Evolutionary conservation across 352 stramenopile genomes (phyloP).

Genomic region (Phytophthora kernoviae): DNA sequence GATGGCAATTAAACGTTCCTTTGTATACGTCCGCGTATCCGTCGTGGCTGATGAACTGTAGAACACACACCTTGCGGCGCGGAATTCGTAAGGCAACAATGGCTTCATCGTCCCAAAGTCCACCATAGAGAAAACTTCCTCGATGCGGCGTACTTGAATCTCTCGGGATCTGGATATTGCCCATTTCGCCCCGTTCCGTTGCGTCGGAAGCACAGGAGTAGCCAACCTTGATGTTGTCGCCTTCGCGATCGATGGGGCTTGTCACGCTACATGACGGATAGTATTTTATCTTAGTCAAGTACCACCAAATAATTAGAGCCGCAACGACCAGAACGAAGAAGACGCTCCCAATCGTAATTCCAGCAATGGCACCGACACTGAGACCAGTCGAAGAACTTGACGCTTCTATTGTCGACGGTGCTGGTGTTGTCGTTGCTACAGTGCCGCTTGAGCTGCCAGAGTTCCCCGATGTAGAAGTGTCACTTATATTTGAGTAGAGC

Average conservation of each 20-base stretch:
- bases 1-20: conserved; percentile 28
- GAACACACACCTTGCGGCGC: conserved; percentile 31
- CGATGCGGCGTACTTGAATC: conserved; percentile 7
- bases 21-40: conserved; percentile 42
- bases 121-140: conserved; percentile 2
- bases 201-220: conserved; percentile 6
- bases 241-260: conserved; percentile 8
- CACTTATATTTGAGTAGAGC: conserved; percentile 14
- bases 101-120: conserved; percentile 29
- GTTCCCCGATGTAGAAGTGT: not conserved
- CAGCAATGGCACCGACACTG: conserved; percentile 5
- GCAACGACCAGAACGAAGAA: conserved; percentile 7
- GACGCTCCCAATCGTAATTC: conserved; percentile 6
- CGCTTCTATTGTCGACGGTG: conserved; percentile 1
- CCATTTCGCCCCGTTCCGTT: conserved; percentile 12
- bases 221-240: conserved; percentile 13
- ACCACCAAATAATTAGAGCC: conserved; percentile 8
- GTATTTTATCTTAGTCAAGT: not conserved
- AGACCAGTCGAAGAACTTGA: conserved; percentile 8
- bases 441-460: not conserved
- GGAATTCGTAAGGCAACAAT: conserved; percentile 34
- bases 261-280: conserved; percentile 4
- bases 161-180: conserved; percentile 7
- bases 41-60: conserved; percentile 34
- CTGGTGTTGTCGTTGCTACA: not conserved